Evolutionary conservation across 2,329 filamentous ascomycete species (phyloP), one percentile per base, ranked within the genome.

Genomic region (Trichoderma sp.): DNA sequence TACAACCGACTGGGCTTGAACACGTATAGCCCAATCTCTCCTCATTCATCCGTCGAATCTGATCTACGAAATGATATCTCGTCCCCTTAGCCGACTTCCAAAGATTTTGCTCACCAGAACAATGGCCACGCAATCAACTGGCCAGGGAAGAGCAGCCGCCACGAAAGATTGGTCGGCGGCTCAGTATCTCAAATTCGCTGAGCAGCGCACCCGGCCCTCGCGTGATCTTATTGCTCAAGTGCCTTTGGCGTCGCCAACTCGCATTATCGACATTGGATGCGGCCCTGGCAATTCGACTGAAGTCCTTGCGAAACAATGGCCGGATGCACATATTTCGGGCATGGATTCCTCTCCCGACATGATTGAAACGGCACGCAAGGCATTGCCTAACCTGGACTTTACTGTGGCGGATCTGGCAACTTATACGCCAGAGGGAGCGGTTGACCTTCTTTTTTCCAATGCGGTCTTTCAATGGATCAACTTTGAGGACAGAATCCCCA

Each of bases 401-500:
- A 73, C 73, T 1, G 76, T 84, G 0, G 85, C 79, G 0, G 86
- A 89, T 68, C 67, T 90, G 3, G 73, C 73, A 0, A 82, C 80
- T 0, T 89, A 84, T 74, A 70, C 72, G 0, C 81, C 83, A 0
- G 60, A 76, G 0, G 61, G 75, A 0, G 73, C 76, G 0, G 77
- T 79, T 0, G 84, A 87, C 57, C 76, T 90, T 0, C 77, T 88
- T 62, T 88, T 88, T 75, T 85, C 84, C 61, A 90, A 90, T 71
- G 88, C 88, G 0, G 86, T 87, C 2, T 85, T 90, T 71, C 88
- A 90, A 71, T 90, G 88, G 88, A 78, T 90, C 4, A 80, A 82
- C 0, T 73, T 72, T 1, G 74, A 76, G 0, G 76, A 82, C 0
- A 85, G 87, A 0, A 80, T 90, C 7, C 77, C 79, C 0, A 80